A percentile compares a stretch with the other conserved stretches of the same genome.
These are phyloP conservation scores for Eragrostis tef DNA, from an alignment of 202 grass and related monocot species.

Conservation along the genomic window DNA sequence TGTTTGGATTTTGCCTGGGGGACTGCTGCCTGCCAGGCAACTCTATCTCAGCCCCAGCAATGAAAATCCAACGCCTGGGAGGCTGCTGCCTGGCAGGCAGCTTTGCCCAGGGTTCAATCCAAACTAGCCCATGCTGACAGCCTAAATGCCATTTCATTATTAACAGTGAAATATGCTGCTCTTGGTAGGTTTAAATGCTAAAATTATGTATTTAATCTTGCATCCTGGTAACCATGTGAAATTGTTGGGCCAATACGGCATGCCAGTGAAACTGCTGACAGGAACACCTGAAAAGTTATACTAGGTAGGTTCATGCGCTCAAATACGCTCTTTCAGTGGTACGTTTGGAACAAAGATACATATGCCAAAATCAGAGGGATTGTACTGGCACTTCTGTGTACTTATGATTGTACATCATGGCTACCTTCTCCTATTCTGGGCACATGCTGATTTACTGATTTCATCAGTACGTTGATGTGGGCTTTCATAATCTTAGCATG, in stretches of 20 bases:
- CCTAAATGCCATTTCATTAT: constrained; percentile 16
- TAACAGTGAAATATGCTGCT: constrained; percentile 23
- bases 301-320: not conserved
- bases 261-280: not conserved
- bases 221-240: not conserved
- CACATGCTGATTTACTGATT: not conserved
- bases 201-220: not conserved
- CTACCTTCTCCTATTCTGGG: not conserved
- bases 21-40: too few relatives aligned
- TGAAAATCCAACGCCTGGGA: too few relatives aligned
- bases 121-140: too few relatives aligned
- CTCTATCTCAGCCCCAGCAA: too few relatives aligned
- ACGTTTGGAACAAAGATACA: not conserved
- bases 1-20: too few relatives aligned
- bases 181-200: not conserved
- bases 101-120: too few relatives aligned
- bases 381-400: not conserved
- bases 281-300: not conserved
- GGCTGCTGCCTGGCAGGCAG: too few relatives aligned
- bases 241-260: not conserved
- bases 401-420: not conserved
- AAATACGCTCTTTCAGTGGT: not conserved
- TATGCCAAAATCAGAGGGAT: not conserved
- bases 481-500: constrained; percentile 16
- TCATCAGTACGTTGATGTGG: not conserved